Base-by-base conservation (phyloP, 2,329 filamentous ascomycete species). In the Fusarium irregulare region DNA sequence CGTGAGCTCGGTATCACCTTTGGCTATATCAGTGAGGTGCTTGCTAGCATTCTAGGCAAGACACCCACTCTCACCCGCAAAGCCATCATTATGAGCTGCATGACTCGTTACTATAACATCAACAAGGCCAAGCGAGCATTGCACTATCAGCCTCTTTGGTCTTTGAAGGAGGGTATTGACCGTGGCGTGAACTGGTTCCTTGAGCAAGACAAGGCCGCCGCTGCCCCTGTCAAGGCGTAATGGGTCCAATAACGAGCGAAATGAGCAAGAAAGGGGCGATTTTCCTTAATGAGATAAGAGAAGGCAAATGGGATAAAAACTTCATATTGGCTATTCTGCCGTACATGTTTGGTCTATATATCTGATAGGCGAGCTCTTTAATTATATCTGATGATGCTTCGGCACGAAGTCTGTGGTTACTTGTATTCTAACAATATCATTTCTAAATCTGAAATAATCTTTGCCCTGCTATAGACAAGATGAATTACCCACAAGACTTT, bases 71-170 rank as follows among this genome's bases (percentile, higher is more conserved):
- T 91, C 73, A 90, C 83, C 74, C 83, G 85, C 72, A 84, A 87
- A 80, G 82, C 86, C 60, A 87, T 92, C 65, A 83, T 86, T 71
- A 93, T 91, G 78, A 89, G 88, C 76, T 90, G 87, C 78, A 92
- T 93, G 89, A 92, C 89, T 60, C 85, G 92, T 60, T 94, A 93
- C 81, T 93, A 92, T 80, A 89, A 89, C 80, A 93, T 93, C 77
- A 83, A 83, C 63, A 94, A 94, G 86, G 92, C 92, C 60, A 92
- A 89, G 84, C 83, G 78, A 73, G 83, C 91, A 71, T 81, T 94
- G 58, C 90, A 90, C 5, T 94, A 94, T 80, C 78, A 81, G 77
- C 92, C 92, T 5, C 80, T 93, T 56, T 89, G 92, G 55, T 82
- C 83, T 44, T 80, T 94, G 60, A 85, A 89, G 66, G 90, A 93